These are phyloP conservation scores for Perkinsela sp. DNA, from an alignment of 208 protist species.

Conservation along the genomic window DNA sequence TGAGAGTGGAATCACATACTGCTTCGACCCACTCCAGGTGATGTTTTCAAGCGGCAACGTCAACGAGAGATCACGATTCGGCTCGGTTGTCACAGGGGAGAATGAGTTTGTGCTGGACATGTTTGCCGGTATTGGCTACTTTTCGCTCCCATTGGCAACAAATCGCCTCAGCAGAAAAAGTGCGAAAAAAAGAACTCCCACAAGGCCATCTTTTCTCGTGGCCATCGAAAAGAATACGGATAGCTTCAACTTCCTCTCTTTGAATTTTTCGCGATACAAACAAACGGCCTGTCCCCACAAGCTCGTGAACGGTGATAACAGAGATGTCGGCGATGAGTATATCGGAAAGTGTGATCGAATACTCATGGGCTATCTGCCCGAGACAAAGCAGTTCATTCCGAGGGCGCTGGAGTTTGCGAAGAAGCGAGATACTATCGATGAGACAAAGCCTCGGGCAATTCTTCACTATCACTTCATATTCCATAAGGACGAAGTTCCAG, in stretches of 20 bases:
- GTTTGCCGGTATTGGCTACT: constrained; percentile 71
- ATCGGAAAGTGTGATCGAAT: constrained; percentile 49
- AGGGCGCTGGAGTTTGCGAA: constrained; percentile 40
- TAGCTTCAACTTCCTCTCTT: constrained; percentile 24
- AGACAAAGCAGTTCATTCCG: constrained; percentile 28
- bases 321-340: constrained; percentile 19
- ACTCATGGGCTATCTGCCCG: constrained; percentile 62
- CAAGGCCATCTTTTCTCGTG: constrained; percentile 10
- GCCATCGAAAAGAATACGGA: constrained; percentile 61
- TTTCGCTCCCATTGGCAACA: constrained; percentile 47
- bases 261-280: constrained; percentile 39
- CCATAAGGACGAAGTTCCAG: constrained; percentile 11
- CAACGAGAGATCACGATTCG: constrained; percentile 63
- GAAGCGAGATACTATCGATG: constrained; percentile 3
- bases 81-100: constrained; percentile 9
- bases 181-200: neutral
- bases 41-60: constrained; percentile 74
- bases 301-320: constrained; percentile 42
- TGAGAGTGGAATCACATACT: constrained; percentile 58
- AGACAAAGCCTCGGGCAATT: constrained; percentile 8
- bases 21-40: constrained; percentile 37
- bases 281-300: constrained; percentile 24
- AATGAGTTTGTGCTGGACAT: constrained; percentile 62
- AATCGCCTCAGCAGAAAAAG: constrained; percentile 12
- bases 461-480: constrained; percentile 65